Evolutionary conservation across 2,329 filamentous ascomycete genomes (phyloP).

Genomic region (Cytospora mali): DNA sequence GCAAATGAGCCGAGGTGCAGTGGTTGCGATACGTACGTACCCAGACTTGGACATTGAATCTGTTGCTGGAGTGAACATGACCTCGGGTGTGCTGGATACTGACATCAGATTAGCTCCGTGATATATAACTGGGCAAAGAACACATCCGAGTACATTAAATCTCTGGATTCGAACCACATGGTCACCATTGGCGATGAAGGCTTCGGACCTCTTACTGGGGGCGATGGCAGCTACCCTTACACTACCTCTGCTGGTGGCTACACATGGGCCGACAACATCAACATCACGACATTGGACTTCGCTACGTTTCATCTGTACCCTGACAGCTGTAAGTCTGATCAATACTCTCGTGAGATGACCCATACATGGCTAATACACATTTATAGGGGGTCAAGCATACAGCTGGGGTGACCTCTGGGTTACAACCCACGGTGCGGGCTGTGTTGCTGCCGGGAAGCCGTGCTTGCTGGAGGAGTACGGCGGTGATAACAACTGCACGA

Average conservation of each 20-base stretch:
- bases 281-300: conserved; percentile 56
- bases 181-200: conserved; percentile 64
- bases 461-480: conserved; percentile 31
- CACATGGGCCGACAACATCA: conserved; percentile 54
- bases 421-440: conserved; percentile 28
- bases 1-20: conserved; percentile 61
- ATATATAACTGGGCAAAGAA: conserved; percentile 61
- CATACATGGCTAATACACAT: background rate
- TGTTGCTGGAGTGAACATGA: background rate
- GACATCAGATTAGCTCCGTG: conserved; percentile 39
- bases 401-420: conserved; percentile 30
- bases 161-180: conserved; percentile 63
- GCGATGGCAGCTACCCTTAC: conserved; percentile 57
- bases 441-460: conserved; percentile 28
- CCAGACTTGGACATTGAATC: background rate
- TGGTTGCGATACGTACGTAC: conserved; percentile 49
- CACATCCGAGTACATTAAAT: conserved; percentile 65
- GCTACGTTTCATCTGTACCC: conserved; percentile 56
- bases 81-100: background rate
- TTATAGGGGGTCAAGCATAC: conserved; percentile 25
- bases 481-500: conserved; percentile 27
- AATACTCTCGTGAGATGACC: too few relatives aligned
- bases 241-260: conserved; percentile 49
- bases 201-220: conserved; percentile 44
- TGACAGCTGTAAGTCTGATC: conserved; percentile 28